Percentiles rank a stretch among this genome's conserved stretches.
Evolutionary conservation across 2,329 filamentous ascomycete species (phyloP).

Genomic region (Aspergillus intermedius): DNA sequence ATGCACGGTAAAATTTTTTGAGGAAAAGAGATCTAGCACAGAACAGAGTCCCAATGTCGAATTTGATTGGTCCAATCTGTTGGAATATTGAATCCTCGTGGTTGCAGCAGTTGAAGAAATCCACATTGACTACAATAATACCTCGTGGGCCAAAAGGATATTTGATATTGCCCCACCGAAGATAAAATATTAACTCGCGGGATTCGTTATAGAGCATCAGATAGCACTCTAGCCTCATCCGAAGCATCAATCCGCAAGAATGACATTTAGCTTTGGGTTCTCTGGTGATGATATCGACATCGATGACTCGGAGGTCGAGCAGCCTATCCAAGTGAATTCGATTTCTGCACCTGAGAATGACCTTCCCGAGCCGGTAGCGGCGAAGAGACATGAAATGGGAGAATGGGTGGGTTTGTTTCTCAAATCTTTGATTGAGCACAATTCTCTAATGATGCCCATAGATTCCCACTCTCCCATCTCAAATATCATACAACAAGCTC

Average conservation of each 20-base stretch:
- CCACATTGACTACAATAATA: background rate
- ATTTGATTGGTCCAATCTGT: background rate
- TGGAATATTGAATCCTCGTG: no score
- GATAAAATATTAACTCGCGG: background rate
- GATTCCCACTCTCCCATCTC: constrained; percentile 52
- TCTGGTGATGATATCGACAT: constrained; percentile 53
- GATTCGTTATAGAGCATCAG: background rate
- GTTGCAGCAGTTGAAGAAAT: background rate
- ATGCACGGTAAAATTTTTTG: background rate
- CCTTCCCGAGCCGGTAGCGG: constrained; percentile 27
- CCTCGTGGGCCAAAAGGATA: background rate
- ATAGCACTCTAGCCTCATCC: background rate
- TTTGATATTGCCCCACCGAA: background rate
- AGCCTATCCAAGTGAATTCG: constrained; percentile 9
- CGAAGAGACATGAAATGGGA: constrained; percentile 39
- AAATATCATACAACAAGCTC: constrained; percentile 53
- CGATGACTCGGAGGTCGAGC: constrained; percentile 30
- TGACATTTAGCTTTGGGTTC: constrained; percentile 52
- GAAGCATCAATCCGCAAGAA: constrained; percentile 2
- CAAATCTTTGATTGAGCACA: background rate
- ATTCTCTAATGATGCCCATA: constrained; percentile 19
- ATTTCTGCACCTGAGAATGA: constrained; percentile 5
- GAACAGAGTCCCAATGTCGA: background rate
- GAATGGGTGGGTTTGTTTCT: constrained; percentile 41
- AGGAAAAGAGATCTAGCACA: background rate